phyloP scores from a whole-genome alignment of 2,329 filamentous ascomycete genomes.

The Diaporthe citriasiana region DNA sequence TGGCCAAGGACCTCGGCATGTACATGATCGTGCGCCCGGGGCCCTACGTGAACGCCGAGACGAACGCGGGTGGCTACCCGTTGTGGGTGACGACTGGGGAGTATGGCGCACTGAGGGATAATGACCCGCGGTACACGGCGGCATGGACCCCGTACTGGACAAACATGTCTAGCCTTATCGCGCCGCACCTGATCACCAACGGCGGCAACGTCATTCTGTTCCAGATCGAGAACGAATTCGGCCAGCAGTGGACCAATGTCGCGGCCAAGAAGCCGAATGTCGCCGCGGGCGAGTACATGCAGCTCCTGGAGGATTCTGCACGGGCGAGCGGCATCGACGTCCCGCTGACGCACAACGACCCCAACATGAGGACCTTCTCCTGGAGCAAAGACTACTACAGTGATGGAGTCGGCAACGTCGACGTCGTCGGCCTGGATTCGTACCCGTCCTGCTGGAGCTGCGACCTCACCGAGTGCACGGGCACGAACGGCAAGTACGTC shows the following conservation, averaged over 20 bases:
- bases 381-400: conserved; percentile 75
- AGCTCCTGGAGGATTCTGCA: conserved; percentile 66
- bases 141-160: conserved; percentile 69
- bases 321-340: conserved; percentile 70
- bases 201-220: conserved; percentile 69
- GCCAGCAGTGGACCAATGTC: conserved; percentile 58
- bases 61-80: conserved; percentile 73
- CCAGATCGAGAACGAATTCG: conserved; percentile 71
- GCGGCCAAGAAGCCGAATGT: conserved; percentile 61
- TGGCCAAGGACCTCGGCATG: conserved; percentile 67
- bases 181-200: conserved; percentile 68
- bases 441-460: conserved; percentile 74
- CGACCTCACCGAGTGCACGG: conserved; percentile 71
- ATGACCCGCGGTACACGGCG: conserved; percentile 65
- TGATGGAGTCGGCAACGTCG: conserved; percentile 68
- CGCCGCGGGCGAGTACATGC: conserved; percentile 68
- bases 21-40: conserved; percentile 71
- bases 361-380: conserved; percentile 69
- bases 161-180: conserved; percentile 64
- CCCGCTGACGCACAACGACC: conserved; percentile 71
- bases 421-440: conserved; percentile 66
- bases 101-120: conserved; percentile 66
- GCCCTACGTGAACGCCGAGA: conserved; percentile 75
- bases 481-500: conserved; percentile 71
- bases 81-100: conserved; percentile 74